phyloP scores from a whole-genome alignment of 2,329 filamentous ascomycete genomes.

The Nemania serpens region DNA sequence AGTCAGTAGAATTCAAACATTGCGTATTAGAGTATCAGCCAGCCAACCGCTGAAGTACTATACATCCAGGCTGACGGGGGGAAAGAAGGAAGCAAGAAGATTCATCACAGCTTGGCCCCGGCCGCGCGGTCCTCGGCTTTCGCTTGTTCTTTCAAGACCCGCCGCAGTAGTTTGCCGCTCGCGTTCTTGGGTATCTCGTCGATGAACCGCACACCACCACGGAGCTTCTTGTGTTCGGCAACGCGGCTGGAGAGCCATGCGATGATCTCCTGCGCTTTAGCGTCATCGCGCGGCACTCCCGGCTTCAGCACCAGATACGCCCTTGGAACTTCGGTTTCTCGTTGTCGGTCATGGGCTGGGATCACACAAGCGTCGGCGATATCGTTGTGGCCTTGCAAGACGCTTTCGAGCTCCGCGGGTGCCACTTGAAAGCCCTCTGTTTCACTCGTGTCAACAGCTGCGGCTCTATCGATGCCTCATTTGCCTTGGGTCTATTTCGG shows the following conservation, averaged over 20 bases:
- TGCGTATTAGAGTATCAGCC: too few relatives aligned
- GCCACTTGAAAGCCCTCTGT: slow-evolving; percentile 74
- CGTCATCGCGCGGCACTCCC: slow-evolving; percentile 44
- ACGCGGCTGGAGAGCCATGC: slow-evolving; percentile 46
- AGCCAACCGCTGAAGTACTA: too few relatives aligned
- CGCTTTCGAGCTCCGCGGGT: slow-evolving; percentile 65
- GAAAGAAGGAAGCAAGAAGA: neutral
- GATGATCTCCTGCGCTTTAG: slow-evolving; percentile 47
- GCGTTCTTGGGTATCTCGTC: slow-evolving; percentile 66
- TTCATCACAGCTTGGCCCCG: slow-evolving; percentile 35
- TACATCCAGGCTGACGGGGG: too few relatives aligned
- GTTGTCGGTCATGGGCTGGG: slow-evolving; percentile 62
- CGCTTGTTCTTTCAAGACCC: slow-evolving; percentile 56
- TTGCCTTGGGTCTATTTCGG: neutral
- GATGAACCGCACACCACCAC: slow-evolving; percentile 52
- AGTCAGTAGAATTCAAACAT: too few relatives aligned
- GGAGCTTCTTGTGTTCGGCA: slow-evolving; percentile 47
- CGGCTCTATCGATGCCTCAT: neutral
- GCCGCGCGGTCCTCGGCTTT: slow-evolving; percentile 40
- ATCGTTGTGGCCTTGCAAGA: slow-evolving; percentile 50
- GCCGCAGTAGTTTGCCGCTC: slow-evolving; percentile 66
- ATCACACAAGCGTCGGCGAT: slow-evolving; percentile 65
- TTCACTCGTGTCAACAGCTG: slow-evolving; percentile 2
- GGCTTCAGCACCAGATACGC: slow-evolving; percentile 62
- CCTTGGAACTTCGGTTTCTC: slow-evolving; percentile 70